phyloP scores from a whole-genome alignment of 441 rosid species.

The Geranium incanum region DNA sequence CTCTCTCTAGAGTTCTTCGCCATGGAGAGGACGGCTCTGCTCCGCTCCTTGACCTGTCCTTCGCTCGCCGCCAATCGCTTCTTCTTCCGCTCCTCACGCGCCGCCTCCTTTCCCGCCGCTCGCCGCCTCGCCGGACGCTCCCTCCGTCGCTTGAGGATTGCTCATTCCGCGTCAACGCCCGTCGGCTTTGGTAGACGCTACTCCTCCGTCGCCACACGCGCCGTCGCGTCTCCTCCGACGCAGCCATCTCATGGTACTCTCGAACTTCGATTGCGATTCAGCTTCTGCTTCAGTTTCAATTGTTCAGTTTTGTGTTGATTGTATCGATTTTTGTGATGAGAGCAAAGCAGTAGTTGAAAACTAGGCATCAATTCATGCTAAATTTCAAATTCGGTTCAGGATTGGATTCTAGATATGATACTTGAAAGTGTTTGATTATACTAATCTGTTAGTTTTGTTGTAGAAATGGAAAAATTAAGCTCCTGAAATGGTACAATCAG shows the following conservation, averaged over 20 bases:
- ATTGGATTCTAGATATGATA: no score
- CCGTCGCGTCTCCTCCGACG: constrained; percentile 48
- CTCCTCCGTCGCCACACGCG: constrained; percentile 45
- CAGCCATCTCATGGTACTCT: constrained; percentile 44
- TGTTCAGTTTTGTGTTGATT: not conserved
- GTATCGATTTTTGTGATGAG: not conserved
- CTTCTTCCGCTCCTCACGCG: constrained; percentile 39
- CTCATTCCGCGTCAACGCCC: constrained; percentile 19
- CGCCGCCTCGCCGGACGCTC: constrained; percentile 31
- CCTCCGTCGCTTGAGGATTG: constrained; percentile 27
- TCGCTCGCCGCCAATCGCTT: constrained; percentile 38
- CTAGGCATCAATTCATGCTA: no score
- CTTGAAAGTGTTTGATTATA: no score
- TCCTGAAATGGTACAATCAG: not conserved
- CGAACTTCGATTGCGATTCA: not conserved
- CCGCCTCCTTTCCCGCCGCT: constrained; percentile 24
- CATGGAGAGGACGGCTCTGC: constrained; percentile 50
- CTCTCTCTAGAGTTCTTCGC: not conserved
- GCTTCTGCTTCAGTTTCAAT: not conserved
- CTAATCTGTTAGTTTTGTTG: not conserved
- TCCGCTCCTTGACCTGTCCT: constrained; percentile 26
- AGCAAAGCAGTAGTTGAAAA: no score
- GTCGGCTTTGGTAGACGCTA: constrained; percentile 28
- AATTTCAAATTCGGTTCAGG: no score
- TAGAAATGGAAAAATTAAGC: not conserved